These are phyloP conservation scores for Phytophthora brassicae DNA, from an alignment of 352 stramenopile genomes.

Conservation along the genomic window DNA sequence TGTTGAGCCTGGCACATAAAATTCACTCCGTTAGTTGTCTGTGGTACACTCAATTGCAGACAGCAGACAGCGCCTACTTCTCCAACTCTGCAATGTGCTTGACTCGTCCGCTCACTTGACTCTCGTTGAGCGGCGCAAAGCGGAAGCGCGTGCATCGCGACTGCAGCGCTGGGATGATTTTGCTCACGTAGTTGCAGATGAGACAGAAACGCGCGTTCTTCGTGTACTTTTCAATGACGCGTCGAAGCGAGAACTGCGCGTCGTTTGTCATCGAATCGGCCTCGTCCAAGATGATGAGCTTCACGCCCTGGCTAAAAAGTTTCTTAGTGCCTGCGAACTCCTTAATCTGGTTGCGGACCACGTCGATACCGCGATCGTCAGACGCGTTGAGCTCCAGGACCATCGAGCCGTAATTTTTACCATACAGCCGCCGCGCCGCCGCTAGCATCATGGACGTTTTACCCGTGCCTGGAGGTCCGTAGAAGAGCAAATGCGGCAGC, in stretches of 20 bases:
- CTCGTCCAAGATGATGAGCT: constrained; percentile 98
- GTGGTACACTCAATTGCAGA: neutral
- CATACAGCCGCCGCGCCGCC: constrained; percentile 94
- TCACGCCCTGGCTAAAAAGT: constrained; percentile 94
- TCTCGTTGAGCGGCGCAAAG: constrained; percentile 74
- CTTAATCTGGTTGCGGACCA: constrained; percentile 98
- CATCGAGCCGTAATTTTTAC: constrained; percentile 94
- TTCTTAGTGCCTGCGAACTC: constrained; percentile 97
- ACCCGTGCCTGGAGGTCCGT: constrained; percentile 96
- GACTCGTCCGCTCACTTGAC: constrained; percentile 76
- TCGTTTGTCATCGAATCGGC: constrained; percentile 98
- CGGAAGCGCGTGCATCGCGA: constrained; percentile 94
- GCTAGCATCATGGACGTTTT: constrained; percentile 98
- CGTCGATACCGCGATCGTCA: constrained; percentile 96
- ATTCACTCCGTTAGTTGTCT: neutral
- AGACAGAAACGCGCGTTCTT: constrained; percentile 98
- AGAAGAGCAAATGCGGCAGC: constrained; percentile 97
- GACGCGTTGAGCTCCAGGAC: constrained; percentile 97
- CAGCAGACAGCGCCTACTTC: constrained; percentile 46
- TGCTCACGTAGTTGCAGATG: constrained; percentile 99
- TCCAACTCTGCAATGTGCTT: constrained; percentile 83
- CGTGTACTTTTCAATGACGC: constrained; percentile 98
- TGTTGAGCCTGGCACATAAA: constrained; percentile 66
- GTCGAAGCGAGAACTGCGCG: constrained; percentile 95
- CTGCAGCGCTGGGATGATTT: constrained; percentile 98